Evolutionary conservation across 768 basidiomycete species (phyloP).

Genomic region (Serendipita indica): DNA sequence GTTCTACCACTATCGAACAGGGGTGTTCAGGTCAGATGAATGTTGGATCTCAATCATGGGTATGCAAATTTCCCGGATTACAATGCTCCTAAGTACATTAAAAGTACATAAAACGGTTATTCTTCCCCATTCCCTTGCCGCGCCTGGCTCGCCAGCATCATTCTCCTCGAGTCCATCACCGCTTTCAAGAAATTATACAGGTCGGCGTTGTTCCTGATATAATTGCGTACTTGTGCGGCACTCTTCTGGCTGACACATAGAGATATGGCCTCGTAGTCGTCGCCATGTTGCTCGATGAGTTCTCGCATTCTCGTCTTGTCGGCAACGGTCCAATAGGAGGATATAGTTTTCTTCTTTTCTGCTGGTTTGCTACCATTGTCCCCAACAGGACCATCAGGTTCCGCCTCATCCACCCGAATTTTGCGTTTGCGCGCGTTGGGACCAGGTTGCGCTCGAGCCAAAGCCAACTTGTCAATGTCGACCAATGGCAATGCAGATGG

Average conservation of each 20-base stretch:
- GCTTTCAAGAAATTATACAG: not conserved
- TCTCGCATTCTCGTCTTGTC: not conserved
- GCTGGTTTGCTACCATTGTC: not conserved
- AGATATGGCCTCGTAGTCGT: not conserved
- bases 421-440: not conserved
- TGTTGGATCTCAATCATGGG: too few relatives aligned
- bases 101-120: too few relatives aligned
- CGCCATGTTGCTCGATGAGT: slow-evolving; percentile 3
- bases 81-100: too few relatives aligned
- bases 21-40: too few relatives aligned
- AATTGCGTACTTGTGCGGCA: not conserved
- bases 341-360: slow-evolving; percentile 5
- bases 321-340: slow-evolving; percentile 4
- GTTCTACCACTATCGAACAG: too few relatives aligned
- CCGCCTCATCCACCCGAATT: not conserved
- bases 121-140: not conserved
- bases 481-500: not conserved
- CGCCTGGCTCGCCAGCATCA: not conserved
- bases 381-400: not conserved
- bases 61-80: too few relatives aligned
- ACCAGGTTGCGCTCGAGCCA: not conserved
- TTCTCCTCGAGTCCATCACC: not conserved
- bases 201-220: not conserved
- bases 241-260: not conserved
- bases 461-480: not conserved